A percentile compares a stretch with the other conserved stretches of the same genome.
Conservation (phyloP, 345 rosid species). For the Bretschneidera sinensis region DNA sequence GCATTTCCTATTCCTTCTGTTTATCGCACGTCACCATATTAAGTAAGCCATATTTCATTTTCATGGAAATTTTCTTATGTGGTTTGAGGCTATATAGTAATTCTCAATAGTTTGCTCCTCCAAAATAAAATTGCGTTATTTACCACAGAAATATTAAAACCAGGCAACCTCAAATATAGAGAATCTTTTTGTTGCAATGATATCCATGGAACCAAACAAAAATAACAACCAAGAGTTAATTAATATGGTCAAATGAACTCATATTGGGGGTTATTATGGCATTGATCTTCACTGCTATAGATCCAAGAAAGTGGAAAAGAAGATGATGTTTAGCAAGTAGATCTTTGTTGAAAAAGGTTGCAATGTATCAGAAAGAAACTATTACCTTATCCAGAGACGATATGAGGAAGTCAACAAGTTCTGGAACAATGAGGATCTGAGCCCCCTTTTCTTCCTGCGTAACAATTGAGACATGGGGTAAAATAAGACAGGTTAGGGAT, state of each 20-base stretch:
- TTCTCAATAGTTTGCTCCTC: background rate
- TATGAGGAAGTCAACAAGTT: conserved; percentile 73
- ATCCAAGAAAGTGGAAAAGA: background rate
- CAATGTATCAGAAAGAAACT: background rate
- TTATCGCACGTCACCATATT: background rate
- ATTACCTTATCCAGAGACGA: conserved; percentile 75
- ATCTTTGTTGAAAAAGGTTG: background rate
- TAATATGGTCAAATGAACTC: too few species aligned
- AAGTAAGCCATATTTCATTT: background rate
- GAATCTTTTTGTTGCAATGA: background rate
- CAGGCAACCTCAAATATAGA: too few species aligned
- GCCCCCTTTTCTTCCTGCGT: conserved; percentile 87
- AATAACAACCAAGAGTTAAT: too few species aligned
- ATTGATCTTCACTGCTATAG: too few species aligned
- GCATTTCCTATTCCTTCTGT: background rate
- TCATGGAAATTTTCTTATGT: too few species aligned
- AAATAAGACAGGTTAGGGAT: background rate
- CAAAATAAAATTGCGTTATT: background rate
- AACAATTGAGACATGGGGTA: conserved; percentile 8
- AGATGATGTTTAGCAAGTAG: background rate
- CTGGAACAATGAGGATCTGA: conserved; percentile 77
- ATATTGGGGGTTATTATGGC: too few species aligned
- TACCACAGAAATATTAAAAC: background rate
- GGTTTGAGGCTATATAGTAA: too few species aligned
- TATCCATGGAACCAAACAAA: too few species aligned